phyloP scores from a whole-genome alignment of 495 filamentous ascomycete genomes.

The Penicillium canescens region DNA sequence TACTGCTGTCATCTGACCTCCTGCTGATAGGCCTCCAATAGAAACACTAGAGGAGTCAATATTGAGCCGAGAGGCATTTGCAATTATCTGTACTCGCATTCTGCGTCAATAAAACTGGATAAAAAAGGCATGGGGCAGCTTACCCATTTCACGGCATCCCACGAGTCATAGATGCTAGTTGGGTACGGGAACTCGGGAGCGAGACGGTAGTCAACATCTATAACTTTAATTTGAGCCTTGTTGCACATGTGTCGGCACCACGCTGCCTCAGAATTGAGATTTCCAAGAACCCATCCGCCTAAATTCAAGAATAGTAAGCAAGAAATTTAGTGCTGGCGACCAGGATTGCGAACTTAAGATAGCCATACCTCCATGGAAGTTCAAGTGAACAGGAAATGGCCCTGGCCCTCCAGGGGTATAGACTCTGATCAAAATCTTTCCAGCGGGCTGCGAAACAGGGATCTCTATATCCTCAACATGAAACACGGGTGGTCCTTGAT shows the following conservation, averaged over 20 bases:
- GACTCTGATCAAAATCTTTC: slow-evolving; percentile 40
- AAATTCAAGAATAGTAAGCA: background rate
- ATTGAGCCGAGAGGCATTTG: slow-evolving; percentile 26
- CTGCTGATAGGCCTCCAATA: slow-evolving; percentile 49
- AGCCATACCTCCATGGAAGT: slow-evolving; percentile 36
- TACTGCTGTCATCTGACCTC: slow-evolving; percentile 41
- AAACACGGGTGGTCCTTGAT: slow-evolving; percentile 27
- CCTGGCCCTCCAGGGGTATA: slow-evolving; percentile 32
- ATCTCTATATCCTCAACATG: slow-evolving; percentile 30
- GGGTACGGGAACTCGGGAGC: slow-evolving; percentile 34
- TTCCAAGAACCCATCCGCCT: slow-evolving; percentile 48
- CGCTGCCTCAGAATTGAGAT: slow-evolving; percentile 36
- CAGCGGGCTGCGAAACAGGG: slow-evolving; percentile 32
- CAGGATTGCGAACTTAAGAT: background rate
- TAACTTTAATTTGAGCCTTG: slow-evolving; percentile 38
- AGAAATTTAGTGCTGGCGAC: background rate
- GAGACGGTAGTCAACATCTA: slow-evolving; percentile 40
- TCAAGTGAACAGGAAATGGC: slow-evolving; percentile 44
- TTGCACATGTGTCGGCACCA: slow-evolving; percentile 45
- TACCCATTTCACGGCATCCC: slow-evolving; percentile 40
- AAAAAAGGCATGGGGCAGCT: too few species aligned
- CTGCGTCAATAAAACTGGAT: background rate
- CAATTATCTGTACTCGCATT: slow-evolving; percentile 13
- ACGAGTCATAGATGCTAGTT: slow-evolving; percentile 34
- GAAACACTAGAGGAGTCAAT: slow-evolving; percentile 53